Evolutionary conservation across 176 grass and related monocot species (phyloP).

Genomic region (Oryza nivara): DNA sequence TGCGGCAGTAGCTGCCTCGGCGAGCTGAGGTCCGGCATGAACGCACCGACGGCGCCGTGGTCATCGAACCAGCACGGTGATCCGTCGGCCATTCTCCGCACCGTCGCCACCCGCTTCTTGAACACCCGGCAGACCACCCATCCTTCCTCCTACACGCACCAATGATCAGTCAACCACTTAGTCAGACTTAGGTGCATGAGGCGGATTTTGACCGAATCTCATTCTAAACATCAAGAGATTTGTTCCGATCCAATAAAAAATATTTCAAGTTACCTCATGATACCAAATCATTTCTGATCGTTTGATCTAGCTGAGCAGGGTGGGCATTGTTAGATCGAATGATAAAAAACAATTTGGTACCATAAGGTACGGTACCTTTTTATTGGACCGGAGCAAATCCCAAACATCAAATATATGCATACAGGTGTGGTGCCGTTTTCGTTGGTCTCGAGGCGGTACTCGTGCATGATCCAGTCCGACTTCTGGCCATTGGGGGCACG

Average conservation of each 20-base stretch:
- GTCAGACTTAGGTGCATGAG: background rate
- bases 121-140: conserved; percentile 97
- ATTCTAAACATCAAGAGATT: too few species aligned
- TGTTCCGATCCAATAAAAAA: too few species aligned
- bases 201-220: too few species aligned
- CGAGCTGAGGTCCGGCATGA: conserved; percentile 67
- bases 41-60: conserved; percentile 35
- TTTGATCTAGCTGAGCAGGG: too few species aligned
- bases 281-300: too few species aligned
- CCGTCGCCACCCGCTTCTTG: conserved; percentile 75
- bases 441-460: conserved; percentile 89
- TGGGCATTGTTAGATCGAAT: too few species aligned
- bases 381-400: too few species aligned
- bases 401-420: background rate
- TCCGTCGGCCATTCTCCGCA: conserved; percentile 52
- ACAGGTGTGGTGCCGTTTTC: conserved; percentile 67
- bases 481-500: conserved; percentile 94
- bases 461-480: conserved; percentile 99
- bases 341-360: too few species aligned
- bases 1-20: conserved; percentile 50
- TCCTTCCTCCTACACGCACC: conserved; percentile 77
- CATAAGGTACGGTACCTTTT: too few species aligned
- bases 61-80: conserved; percentile 77
- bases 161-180: background rate
- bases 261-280: too few species aligned